These are phyloP conservation scores for Fusarium graminum DNA, from an alignment of 2,329 filamentous ascomycete species.

Conservation along the genomic window DNA sequence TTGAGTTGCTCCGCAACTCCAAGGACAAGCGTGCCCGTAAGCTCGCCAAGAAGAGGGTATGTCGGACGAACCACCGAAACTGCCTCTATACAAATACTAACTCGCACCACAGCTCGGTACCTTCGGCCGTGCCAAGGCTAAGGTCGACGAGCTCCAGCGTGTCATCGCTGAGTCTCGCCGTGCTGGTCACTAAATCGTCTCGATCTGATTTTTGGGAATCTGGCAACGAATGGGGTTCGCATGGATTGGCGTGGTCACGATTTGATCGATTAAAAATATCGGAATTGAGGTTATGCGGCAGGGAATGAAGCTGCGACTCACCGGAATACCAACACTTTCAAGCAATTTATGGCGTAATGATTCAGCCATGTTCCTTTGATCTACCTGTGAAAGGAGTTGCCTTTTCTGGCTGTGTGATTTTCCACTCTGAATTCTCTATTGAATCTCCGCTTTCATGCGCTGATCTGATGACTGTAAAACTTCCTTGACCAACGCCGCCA, in stretches of 20 bases:
- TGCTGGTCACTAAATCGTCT: slow-evolving; percentile 66
- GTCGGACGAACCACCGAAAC: slow-evolving; percentile 54
- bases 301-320: slow-evolving; percentile 52
- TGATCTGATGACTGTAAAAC: neutral
- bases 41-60: slow-evolving; percentile 98
- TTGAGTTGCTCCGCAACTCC: slow-evolving; percentile 98
- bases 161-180: slow-evolving; percentile 96
- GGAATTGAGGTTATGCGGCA: slow-evolving; percentile 52
- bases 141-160: slow-evolving; percentile 99
- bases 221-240: slow-evolving; percentile 49
- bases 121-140: slow-evolving; percentile 98
- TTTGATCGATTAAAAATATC: slow-evolving; percentile 51
- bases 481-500: slow-evolving; percentile 32
- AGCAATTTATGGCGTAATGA: slow-evolving; percentile 48
- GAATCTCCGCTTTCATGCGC: slow-evolving; percentile 1
- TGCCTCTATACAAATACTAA: slow-evolving; percentile 42
- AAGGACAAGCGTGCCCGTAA: slow-evolving; percentile 99
- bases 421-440: neutral
- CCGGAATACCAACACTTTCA: slow-evolving; percentile 54
- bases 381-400: slow-evolving; percentile 5
- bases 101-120: slow-evolving; percentile 81
- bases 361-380: slow-evolving; percentile 30
- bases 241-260: slow-evolving; percentile 56
- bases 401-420: neutral
- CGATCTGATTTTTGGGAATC: slow-evolving; percentile 48